Evolutionary conservation across 345 rosid species (phyloP).

Genomic region (Bretschneidera sinensis): DNA sequence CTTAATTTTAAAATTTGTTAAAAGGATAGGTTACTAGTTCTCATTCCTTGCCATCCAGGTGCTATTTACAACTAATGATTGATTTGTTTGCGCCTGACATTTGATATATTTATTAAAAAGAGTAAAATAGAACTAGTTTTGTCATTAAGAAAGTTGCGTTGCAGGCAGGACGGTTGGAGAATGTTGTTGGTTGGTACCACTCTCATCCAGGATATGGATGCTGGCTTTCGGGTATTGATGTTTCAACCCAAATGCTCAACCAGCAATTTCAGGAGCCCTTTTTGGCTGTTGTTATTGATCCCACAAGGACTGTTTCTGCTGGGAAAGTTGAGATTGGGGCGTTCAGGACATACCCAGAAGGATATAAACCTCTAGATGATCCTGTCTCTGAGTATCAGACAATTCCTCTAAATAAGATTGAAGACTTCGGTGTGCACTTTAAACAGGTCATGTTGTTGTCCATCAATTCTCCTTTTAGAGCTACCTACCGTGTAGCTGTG

Average conservation of each 20-base stretch:
- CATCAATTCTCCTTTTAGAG: neutral
- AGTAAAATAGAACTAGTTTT: too few species aligned
- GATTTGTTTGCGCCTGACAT: too few species aligned
- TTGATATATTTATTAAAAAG: neutral
- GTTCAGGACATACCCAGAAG: conserved; percentile 94
- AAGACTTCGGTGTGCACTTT: conserved; percentile 93
- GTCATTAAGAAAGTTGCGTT: neutral
- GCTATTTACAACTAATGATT: neutral
- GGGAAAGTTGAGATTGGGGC: conserved; percentile 99
- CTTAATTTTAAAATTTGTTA: too few species aligned
- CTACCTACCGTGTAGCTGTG: neutral
- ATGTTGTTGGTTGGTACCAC: conserved; percentile 91
- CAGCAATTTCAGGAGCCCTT: conserved; percentile 97
- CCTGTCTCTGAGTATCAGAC: conserved; percentile 93
- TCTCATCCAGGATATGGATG: conserved; percentile 99
- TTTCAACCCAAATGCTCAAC: conserved; percentile 96
- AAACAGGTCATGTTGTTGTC: conserved; percentile 67
- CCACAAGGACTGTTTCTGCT: conserved; percentile 98
- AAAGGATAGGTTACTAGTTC: neutral
- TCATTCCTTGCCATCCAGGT: neutral
- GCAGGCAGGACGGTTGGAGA: conserved; percentile 95
- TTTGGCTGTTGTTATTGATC: conserved; percentile 95
- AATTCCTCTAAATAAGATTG: conserved; percentile 89
- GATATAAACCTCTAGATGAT: conserved; percentile 75
- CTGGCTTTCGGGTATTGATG: conserved; percentile 99